phyloP scores from a whole-genome alignment of 176 grass and related monocot species.

The Tuctoria greenei region DNA sequence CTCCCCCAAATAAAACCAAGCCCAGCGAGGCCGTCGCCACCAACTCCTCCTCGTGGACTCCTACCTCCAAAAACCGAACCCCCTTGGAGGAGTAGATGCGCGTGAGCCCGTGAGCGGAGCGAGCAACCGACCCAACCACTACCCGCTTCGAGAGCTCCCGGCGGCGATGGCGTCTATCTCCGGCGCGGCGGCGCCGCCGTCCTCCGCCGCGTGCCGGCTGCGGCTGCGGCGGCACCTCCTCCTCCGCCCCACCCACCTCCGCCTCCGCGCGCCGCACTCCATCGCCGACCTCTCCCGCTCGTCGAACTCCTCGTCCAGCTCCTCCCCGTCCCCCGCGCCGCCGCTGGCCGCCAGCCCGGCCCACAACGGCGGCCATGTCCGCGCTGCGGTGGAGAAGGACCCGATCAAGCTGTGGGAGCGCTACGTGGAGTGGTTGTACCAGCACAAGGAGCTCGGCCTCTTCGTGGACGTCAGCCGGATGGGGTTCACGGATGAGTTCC shows the following conservation, averaged over 20 bases:
- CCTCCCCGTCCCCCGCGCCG: constrained; percentile 20
- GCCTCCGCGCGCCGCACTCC: constrained; percentile 66
- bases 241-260: constrained; percentile 45
- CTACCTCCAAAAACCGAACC: constrained; percentile 17
- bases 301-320: constrained; percentile 8
- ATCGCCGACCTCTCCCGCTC: constrained; percentile 72
- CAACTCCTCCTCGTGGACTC: constrained; percentile 38
- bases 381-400: constrained; percentile 68
- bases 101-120: not conserved
- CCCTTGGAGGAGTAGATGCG: not conserved
- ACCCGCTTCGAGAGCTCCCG: not conserved
- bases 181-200: constrained; percentile 46
- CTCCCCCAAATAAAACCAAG: constrained; percentile 41
- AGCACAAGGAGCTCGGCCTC: constrained; percentile 96
- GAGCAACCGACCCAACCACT: not conserved
- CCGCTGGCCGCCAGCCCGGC: constrained; percentile 24
- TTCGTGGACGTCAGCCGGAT: constrained; percentile 97
- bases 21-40: constrained; percentile 29
- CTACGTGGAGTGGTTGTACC: constrained; percentile 93
- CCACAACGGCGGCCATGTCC: constrained; percentile 14
- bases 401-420: constrained; percentile 82
- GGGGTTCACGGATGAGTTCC: constrained; percentile 86
- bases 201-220: constrained; percentile 37
- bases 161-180: constrained; percentile 63
- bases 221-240: constrained; percentile 36